These are phyloP conservation scores for Hanseniaspora sp. DNA, from an alignment of 1,139 yeast species.

Conservation along the genomic window DNA sequence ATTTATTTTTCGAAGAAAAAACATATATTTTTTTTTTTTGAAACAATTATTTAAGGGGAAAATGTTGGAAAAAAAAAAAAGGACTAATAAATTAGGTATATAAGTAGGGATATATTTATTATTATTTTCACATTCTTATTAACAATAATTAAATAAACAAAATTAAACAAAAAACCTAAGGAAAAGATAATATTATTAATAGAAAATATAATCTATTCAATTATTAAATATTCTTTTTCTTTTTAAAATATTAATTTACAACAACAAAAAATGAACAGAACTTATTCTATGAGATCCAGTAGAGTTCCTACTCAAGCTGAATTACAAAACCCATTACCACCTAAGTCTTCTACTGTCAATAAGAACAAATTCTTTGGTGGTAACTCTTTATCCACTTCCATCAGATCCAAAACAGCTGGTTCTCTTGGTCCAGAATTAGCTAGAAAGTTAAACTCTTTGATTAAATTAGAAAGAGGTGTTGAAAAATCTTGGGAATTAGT, in stretches of 20 bases:
- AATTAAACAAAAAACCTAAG: no score
- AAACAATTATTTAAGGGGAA: no score
- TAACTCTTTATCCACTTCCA: conserved; percentile 52
- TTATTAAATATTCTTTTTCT: background rate
- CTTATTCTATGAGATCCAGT: conserved; percentile 65
- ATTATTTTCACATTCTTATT: no score
- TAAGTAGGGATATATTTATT: no score
- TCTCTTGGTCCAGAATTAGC: conserved; percentile 70
- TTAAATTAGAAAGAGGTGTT: conserved; percentile 73
- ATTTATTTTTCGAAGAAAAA: no score
- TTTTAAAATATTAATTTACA: background rate
- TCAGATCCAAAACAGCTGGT: conserved; percentile 64
- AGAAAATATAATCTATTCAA: no score
- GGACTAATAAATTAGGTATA: no score
- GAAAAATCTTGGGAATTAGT: conserved; percentile 70
- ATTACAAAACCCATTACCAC: conserved; percentile 70
- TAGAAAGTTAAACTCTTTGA: conserved; percentile 62
- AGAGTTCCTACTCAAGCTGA: conserved; percentile 79
- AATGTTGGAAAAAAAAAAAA: no score
- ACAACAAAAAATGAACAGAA: conserved; percentile 58
- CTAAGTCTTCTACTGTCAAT: conserved; percentile 64
- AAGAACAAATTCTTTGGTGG: conserved; percentile 66
- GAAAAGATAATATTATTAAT: no score
- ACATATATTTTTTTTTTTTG: no score
- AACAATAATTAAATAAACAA: no score